phyloP scores from a whole-genome alignment of 768 basidiomycete species.

The Tephrocybe sp. region DNA sequence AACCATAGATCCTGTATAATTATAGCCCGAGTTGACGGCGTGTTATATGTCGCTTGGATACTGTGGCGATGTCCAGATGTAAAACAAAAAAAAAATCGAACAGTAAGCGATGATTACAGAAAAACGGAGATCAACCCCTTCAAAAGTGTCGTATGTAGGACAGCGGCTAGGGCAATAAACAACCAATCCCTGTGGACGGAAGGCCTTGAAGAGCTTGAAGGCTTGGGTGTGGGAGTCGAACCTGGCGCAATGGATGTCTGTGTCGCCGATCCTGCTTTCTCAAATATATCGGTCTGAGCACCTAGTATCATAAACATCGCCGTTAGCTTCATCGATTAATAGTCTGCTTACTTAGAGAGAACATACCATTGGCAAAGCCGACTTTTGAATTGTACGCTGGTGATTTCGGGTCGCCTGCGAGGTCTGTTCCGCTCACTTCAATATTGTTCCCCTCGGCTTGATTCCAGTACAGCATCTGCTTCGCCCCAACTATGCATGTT shows the following conservation, averaged over 20 bases:
- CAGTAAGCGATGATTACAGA: too few species aligned
- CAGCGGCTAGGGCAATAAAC: not conserved
- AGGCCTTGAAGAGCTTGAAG: conserved; percentile 5
- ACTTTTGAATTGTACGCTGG: conserved; percentile 48
- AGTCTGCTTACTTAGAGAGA: not conserved
- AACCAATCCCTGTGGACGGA: not conserved
- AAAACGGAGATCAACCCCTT: too few species aligned
- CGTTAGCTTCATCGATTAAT: not conserved
- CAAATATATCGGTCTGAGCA: conserved; percentile 15
- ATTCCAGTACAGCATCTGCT: conserved; percentile 56
- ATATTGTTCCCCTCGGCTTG: conserved; percentile 48
- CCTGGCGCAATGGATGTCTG: conserved; percentile 9
- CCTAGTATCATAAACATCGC: not conserved
- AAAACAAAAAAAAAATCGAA: too few species aligned
- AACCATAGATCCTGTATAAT: too few species aligned
- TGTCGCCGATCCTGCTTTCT: conserved; percentile 9
- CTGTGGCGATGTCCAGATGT: too few species aligned
- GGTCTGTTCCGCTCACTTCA: conserved; percentile 37
- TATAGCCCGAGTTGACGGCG: too few species aligned
- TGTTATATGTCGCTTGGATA: too few species aligned
- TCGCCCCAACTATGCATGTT: conserved; percentile 42
- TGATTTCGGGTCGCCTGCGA: conserved; percentile 33
- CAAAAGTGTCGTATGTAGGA: not conserved
- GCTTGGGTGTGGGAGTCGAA: not conserved
- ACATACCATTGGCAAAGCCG: conserved; percentile 46